phyloP scores from a whole-genome alignment of 2,329 filamentous ascomycete genomes.

The Trichoderma hamatum region DNA sequence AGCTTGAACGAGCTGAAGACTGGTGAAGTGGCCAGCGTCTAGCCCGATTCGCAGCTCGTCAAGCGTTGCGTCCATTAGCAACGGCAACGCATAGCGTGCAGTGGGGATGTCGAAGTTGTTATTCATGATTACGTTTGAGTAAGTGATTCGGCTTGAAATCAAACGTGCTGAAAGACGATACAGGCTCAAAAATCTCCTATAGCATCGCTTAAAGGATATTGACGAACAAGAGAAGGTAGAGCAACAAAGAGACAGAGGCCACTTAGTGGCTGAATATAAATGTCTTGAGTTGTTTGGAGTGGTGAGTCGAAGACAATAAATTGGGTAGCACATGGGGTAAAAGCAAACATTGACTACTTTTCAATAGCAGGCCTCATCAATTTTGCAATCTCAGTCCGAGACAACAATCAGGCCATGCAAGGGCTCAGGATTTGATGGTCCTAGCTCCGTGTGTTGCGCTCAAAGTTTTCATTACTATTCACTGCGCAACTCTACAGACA shows the following conservation, averaged over 20 bases:
- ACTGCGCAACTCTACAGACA: neutral
- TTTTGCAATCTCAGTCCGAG: neutral
- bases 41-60: slow-evolving; percentile 32
- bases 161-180: neutral
- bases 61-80: slow-evolving; percentile 16
- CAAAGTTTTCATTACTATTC: neutral
- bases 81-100: neutral
- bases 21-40: slow-evolving; percentile 38
- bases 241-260: neutral
- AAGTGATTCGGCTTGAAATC: neutral
- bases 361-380: neutral
- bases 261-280: neutral
- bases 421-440: neutral
- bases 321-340: neutral
- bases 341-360: neutral
- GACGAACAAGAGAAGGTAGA: neutral
- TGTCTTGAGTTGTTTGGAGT: neutral
- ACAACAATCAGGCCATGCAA: neutral
- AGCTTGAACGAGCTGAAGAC: slow-evolving; percentile 40
- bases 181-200: neutral
- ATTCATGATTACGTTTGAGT: neutral
- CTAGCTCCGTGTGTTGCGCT: neutral
- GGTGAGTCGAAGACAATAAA: neutral
- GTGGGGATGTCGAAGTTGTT: too few species aligned
- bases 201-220: neutral